These are phyloP conservation scores for Abortiporus biennis DNA, from an alignment of 1,284 basidiomycete genomes.

Conservation along the genomic window DNA sequence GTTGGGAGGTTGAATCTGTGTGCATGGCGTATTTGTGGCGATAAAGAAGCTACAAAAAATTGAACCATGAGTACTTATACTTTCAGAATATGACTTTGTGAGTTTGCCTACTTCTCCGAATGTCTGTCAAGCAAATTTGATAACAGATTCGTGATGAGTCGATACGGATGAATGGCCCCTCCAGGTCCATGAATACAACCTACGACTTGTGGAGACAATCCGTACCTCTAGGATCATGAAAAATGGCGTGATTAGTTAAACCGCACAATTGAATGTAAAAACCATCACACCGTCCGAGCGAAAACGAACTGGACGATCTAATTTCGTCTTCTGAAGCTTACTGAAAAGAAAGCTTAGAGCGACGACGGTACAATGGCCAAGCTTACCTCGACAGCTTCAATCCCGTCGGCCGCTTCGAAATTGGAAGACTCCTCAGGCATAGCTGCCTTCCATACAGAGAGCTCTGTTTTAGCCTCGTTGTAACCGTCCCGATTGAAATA, in stretches of 20 bases:
- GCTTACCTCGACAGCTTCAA: conserved; percentile 30
- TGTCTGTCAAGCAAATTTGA: conserved; percentile 30
- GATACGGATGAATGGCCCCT: conserved; percentile 43
- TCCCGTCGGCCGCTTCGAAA: conserved; percentile 25
- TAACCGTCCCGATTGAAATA: conserved; percentile 28
- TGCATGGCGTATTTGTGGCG: conserved; percentile 35
- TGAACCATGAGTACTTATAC: background rate
- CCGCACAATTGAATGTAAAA: background rate
- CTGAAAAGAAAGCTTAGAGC: too few relatives aligned
- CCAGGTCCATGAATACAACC: conserved; percentile 35
- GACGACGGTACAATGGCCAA: too few relatives aligned
- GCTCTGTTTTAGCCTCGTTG: conserved; percentile 25
- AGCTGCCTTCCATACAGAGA: conserved; percentile 29
- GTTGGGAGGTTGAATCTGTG: conserved; percentile 25
- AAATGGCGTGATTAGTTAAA: background rate
- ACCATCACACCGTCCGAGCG: background rate
- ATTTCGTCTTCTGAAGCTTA: background rate
- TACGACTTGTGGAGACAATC: conserved; percentile 26
- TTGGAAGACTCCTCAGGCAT: conserved; percentile 32
- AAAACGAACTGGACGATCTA: background rate
- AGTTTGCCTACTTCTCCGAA: conserved; percentile 13
- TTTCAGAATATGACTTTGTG: background rate
- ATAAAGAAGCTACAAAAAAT: conserved; percentile 30
- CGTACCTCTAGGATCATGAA: conserved; percentile 27
- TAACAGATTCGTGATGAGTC: conserved; percentile 37